Evolutionary conservation across 2,329 filamentous ascomycete genomes (phyloP), one percentile per base, ranked within the genome.

Genomic region (Pezicula neosporulosa): DNA sequence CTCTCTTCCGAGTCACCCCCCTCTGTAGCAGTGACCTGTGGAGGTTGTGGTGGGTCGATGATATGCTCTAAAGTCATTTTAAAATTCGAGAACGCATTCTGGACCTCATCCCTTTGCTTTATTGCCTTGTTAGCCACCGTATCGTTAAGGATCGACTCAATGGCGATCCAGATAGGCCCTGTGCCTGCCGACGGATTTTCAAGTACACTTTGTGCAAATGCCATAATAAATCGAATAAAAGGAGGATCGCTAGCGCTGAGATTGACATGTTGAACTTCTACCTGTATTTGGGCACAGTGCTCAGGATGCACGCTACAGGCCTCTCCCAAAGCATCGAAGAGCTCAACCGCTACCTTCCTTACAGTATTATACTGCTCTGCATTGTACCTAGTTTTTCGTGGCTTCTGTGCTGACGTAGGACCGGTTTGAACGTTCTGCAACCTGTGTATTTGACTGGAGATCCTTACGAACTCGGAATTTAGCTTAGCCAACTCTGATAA

Each of bases 211-310:
- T 48, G 46, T 12, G 35, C 39, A n/a, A 48, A 48, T n/a, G 35
- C 46, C 46, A 42, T 42, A 12, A 39, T 41, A 36, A 48, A 48
- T 48, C 19, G 46, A 28, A 48, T 41, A 5, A 48, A 27, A 15
- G 46, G 30, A n/a, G 45, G 37, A 10, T 48, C 46, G 18, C 36
- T 19, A 16, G 28, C 38, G 16, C 18, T 18, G n/a, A 35, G 16
- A n/a, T 19, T 28, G 16, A 48, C 18, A 13, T 48, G 46, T 16
- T 48, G 35, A 12, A 7, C 4, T 9, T 48, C 46, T 19, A 48
- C 2, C n/a, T 42, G n/a, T 27, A 48, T 16, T 37, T 48, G 46
- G 19, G 28, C 28, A 4, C 28, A 30, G 28, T 30, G 28, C 10
- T 30, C 28, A 30, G 28, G 7, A 30, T 30, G 28, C 10, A 30